Evolutionary conservation across 1,139 yeast species (phyloP).

Genomic region (Geotrichum europaeum): DNA sequence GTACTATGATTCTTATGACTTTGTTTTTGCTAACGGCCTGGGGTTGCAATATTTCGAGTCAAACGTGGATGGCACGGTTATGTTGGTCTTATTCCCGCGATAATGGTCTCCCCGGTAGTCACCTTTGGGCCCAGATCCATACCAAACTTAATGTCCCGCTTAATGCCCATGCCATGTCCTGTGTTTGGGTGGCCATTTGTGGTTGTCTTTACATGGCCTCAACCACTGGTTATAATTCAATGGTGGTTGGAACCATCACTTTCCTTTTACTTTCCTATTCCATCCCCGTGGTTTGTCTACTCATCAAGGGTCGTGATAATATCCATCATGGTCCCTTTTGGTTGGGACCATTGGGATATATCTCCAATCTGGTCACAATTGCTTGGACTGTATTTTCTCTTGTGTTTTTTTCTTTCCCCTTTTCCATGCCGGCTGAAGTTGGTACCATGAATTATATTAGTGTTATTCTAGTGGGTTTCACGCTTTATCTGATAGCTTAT

Average conservation of each 20-base stretch:
- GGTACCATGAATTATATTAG: constrained; percentile 71
- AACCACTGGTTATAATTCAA: constrained; percentile 49
- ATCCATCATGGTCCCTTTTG: constrained; percentile 66
- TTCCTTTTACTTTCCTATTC: constrained; percentile 46
- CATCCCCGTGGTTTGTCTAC: constrained; percentile 47
- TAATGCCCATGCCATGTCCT: constrained; percentile 50
- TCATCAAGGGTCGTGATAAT: constrained; percentile 51
- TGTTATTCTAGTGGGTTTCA: constrained; percentile 36
- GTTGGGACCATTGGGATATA: constrained; percentile 55
- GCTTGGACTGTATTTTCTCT: constrained; percentile 58
- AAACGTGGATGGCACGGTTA: constrained; percentile 70
- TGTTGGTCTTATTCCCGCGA: constrained; percentile 79
- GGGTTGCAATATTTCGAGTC: constrained; percentile 66
- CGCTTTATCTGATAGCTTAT: background rate
- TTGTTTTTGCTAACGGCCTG: constrained; percentile 55
- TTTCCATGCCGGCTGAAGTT: constrained; percentile 60
- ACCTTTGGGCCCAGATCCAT: constrained; percentile 44
- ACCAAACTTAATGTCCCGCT: constrained; percentile 45
- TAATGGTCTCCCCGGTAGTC: constrained; percentile 47
- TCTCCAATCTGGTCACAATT: constrained; percentile 53
- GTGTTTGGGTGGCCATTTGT: constrained; percentile 42
- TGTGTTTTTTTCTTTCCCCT: constrained; percentile 65
- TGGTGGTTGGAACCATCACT: constrained; percentile 52
- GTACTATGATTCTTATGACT: constrained; percentile 51
- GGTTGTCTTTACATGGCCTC: constrained; percentile 51